These are phyloP conservation scores for Lentinula aciculospora DNA, from an alignment of 768 basidiomycete genomes.

Conservation along the genomic window DNA sequence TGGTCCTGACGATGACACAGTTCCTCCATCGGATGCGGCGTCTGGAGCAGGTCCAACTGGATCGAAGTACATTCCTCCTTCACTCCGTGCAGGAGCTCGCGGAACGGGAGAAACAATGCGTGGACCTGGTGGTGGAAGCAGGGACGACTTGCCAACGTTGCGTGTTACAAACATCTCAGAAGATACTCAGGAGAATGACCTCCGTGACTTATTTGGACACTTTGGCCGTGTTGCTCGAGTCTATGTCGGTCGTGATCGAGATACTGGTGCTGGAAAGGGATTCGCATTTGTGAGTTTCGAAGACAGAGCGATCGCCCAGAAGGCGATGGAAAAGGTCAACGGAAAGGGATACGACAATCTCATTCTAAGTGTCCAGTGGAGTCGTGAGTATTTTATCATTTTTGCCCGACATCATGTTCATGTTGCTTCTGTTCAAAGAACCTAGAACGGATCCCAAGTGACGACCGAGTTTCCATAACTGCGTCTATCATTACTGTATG, in stretches of 20 bases:
- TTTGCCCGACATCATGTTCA: not conserved
- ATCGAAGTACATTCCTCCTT: conserved; percentile 93
- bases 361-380: conserved; percentile 65
- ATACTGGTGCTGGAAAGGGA: conserved; percentile 92
- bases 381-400: conserved; percentile 35
- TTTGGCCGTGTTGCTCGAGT: conserved; percentile 88
- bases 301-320: conserved; percentile 69
- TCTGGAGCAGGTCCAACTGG: conserved; percentile 35
- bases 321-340: conserved; percentile 87
- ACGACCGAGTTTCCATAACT: not conserved
- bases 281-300: conserved; percentile 98
- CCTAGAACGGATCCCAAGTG: conserved; percentile 1
- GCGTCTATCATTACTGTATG: not conserved
- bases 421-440: not conserved
- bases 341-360: conserved; percentile 92
- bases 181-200: conserved; percentile 91
- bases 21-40: conserved; percentile 25
- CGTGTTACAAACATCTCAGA: conserved; percentile 96
- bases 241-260: conserved; percentile 91
- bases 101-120: conserved; percentile 78
- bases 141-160: conserved; percentile 93
- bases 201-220: conserved; percentile 82
- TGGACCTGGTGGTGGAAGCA: conserved; percentile 40
- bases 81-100: conserved; percentile 69
- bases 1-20: conserved; percentile 33